Conservation (phyloP, 306 rosid genomes). For the Glycine tomentella region DNA sequence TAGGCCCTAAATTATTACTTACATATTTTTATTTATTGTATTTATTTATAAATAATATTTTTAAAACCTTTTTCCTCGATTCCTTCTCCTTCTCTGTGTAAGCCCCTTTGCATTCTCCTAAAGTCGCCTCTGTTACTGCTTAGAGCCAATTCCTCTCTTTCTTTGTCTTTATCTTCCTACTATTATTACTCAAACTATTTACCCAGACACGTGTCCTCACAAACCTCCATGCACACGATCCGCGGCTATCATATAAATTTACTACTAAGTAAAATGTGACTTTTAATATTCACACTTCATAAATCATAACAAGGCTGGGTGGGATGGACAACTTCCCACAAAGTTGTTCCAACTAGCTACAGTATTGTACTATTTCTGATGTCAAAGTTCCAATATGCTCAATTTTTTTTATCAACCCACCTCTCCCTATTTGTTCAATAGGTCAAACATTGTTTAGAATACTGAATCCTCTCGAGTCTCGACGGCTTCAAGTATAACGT, state of each 20-base stretch:
- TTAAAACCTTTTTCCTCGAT: slow-evolving; percentile 27
- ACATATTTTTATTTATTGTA: neutral
- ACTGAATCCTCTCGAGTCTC: too few species aligned
- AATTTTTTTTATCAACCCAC: slow-evolving; percentile 9
- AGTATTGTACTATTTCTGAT: neutral
- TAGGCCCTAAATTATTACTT: slow-evolving; percentile 28
- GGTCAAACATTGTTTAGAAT: slow-evolving; percentile 28
- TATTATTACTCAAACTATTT: neutral
- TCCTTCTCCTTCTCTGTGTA: slow-evolving; percentile 33
- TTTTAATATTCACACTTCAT: too few species aligned
- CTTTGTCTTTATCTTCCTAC: neutral
- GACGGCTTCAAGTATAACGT: too few species aligned
- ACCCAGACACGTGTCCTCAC: slow-evolving; percentile 30
- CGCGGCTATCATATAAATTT: neutral
- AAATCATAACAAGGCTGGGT: neutral
- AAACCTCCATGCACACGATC: too few species aligned
- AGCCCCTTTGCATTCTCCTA: slow-evolving; percentile 71
- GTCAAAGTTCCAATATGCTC: slow-evolving; percentile 32
- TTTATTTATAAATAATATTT: neutral
- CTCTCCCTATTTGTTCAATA: neutral
- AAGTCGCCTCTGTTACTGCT: slow-evolving; percentile 51
- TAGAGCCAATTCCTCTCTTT: neutral
- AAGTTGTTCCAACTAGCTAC: slow-evolving; percentile 28
- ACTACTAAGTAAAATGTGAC: too few species aligned
- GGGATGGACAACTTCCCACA: neutral